These are phyloP conservation scores for Basidiobolus heterosporus DNA, from an alignment of 371 early-diverging fungal genomes.

Conservation along the genomic window DNA sequence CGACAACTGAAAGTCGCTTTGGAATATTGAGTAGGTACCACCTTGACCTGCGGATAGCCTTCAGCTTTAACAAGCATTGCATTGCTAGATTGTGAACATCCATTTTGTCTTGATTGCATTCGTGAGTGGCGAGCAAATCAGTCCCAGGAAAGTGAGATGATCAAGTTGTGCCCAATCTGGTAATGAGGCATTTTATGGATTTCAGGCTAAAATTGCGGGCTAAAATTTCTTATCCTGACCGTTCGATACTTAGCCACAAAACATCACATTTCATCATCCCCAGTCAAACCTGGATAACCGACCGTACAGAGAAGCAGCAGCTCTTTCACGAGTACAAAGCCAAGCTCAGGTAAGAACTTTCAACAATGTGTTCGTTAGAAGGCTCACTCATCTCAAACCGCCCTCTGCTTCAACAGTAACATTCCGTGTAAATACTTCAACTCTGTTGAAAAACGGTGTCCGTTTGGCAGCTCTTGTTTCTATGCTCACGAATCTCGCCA, in stretches of 20 bases:
- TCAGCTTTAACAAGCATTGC: background rate
- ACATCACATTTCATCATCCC: conserved; percentile 28
- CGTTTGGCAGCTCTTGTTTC: conserved; percentile 33
- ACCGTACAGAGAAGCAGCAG: conserved; percentile 16
- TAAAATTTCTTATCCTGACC: conserved; percentile 13
- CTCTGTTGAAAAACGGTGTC: conserved; percentile 28
- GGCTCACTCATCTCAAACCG: background rate
- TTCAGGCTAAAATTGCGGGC: no score
- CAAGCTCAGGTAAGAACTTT: conserved; percentile 17
- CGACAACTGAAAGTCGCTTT: conserved; percentile 26
- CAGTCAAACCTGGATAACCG: conserved; percentile 21
- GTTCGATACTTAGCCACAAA: conserved; percentile 15
- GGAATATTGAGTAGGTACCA: conserved; percentile 22
- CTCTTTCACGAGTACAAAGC: conserved; percentile 24
- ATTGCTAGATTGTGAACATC: conserved; percentile 26
- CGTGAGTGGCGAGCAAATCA: conserved; percentile 28
- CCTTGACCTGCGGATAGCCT: background rate
- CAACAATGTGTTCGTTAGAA: no score
- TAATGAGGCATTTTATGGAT: background rate
- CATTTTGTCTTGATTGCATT: conserved; percentile 32
- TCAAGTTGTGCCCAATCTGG: conserved; percentile 8
- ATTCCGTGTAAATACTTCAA: conserved; percentile 32
- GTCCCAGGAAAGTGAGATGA: conserved; percentile 10
- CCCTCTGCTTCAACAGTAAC: conserved; percentile 5
- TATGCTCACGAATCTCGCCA: conserved; percentile 28